Base-by-base conservation (phyloP, 139 green algal species). In the Chlamydomonas urium region DNA sequence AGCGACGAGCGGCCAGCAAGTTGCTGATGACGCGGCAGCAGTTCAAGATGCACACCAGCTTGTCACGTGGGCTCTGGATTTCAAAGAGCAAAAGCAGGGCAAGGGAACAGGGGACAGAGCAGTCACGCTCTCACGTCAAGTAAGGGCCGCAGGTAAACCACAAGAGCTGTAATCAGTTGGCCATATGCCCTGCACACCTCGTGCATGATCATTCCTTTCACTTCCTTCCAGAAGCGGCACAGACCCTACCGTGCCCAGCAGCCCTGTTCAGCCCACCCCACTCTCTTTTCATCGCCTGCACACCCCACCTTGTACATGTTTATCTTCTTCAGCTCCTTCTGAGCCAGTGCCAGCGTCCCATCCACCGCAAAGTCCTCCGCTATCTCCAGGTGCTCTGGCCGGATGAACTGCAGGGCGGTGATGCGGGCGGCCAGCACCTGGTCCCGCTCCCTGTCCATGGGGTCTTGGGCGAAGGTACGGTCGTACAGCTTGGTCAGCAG, bases 31-130 rank as follows among this genome's bases (percentile, higher is more conserved):
- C 81, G 38, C 83, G 81, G 79, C 91, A 96, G 69, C 85, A 88
- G 81, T 97, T 97, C 2, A 98, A 83, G 24, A 98, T 83, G 79
- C 93, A 97, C 28, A 96, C 81, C 42, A 99, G 84, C 90, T 99
- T 99, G 84, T 98, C 95, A 17, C 93, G 79, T 0, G 95, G 95
- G 24, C 90, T 92, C 88, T 99, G 82, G 59, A 69, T 61, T n/a
- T n/a, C n/a, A n/a, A n/a, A n/a, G n/a, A n/a, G n/a, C n/a, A n/a
- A n/a, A n/a, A n/a, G n/a, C n/a, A n/a, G n/a, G n/a, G n/a, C n/a
- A 60, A 17, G 48, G 10, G 48, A 4, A 60, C 48, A 60, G 48
- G n/a, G n/a, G n/a, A n/a, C n/a, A n/a, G n/a, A n/a, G n/a, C n/a
- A n/a, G n/a, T n/a, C n/a, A n/a, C n/a, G n/a, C n/a, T n/a, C n/a